Evolutionary conservation across 2,329 filamentous ascomycete species (phyloP).

Genomic region (Bipolaris oryzae): DNA sequence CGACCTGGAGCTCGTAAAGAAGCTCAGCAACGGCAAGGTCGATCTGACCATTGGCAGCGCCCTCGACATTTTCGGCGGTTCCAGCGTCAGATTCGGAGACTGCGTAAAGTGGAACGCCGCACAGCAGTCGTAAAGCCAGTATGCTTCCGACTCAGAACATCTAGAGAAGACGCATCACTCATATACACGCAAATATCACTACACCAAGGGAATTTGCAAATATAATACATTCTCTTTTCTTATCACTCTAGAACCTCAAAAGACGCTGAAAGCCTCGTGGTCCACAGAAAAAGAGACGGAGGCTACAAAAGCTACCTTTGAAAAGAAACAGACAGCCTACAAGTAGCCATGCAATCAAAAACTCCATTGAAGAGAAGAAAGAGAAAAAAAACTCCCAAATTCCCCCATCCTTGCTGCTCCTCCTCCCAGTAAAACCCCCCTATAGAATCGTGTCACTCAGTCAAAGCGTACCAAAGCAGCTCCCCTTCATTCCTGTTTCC

Average conservation of each 20-base stretch:
- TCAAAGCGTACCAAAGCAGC: slow-evolving; percentile 14
- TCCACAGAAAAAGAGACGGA: background rate
- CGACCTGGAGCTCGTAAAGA: slow-evolving; percentile 82
- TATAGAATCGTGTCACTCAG: slow-evolving; percentile 15
- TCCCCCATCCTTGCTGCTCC: background rate
- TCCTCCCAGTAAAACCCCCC: background rate
- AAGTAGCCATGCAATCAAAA: slow-evolving; percentile 6
- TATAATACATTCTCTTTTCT: slow-evolving; percentile 8
- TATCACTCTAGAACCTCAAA: background rate
- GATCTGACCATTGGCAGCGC: slow-evolving; percentile 97
- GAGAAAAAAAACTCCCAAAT: background rate
- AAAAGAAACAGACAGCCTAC: slow-evolving; percentile 1
- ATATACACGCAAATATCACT: background rate
- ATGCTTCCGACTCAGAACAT: background rate
- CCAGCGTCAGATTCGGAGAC: slow-evolving; percentile 83
- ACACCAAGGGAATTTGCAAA: background rate
- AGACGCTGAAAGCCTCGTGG: background rate
- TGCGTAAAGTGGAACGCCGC: slow-evolving; percentile 83
- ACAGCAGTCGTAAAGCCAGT: slow-evolving; percentile 21
- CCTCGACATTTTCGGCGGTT: slow-evolving; percentile 92
- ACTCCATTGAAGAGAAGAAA: slow-evolving; percentile 4
- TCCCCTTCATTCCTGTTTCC: background rate
- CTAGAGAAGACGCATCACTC: background rate
- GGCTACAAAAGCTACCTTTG: slow-evolving; percentile 2
- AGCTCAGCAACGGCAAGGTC: slow-evolving; percentile 77